phyloP scores from a whole-genome alignment of 169 alveolate species.

The Miamiensis avidus region DNA sequence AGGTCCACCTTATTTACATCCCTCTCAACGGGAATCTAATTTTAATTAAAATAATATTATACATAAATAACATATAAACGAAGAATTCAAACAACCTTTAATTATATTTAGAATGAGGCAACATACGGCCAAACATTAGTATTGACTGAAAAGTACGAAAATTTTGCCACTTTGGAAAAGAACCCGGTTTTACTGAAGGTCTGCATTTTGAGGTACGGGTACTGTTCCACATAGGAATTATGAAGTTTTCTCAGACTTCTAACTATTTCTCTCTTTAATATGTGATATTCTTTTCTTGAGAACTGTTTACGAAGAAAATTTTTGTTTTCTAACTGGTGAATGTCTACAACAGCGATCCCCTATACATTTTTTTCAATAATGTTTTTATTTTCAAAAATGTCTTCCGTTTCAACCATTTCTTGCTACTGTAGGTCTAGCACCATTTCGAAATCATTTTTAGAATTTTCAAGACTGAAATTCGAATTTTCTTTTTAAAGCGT shows the following conservation, averaged over 20 bases:
- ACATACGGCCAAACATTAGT: background rate
- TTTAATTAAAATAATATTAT: too few species aligned
- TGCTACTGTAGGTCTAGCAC: too few species aligned
- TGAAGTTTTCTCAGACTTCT: background rate
- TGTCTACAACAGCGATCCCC: background rate
- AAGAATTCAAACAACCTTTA: background rate
- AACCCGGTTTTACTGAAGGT: background rate
- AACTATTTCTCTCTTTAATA: background rate
- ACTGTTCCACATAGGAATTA: background rate
- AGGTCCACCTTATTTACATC: background rate
- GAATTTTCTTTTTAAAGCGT: too few species aligned
- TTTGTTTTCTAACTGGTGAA: background rate
- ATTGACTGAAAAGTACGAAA: background rate
- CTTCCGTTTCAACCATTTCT: too few species aligned
- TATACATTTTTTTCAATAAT: background rate
- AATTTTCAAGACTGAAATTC: too few species aligned
- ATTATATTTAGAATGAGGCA: background rate
- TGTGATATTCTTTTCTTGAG: too few species aligned
- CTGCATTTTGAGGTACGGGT: background rate
- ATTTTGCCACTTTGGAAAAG: background rate
- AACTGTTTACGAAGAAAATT: too few species aligned
- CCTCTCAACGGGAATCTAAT: background rate
- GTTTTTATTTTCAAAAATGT: too few species aligned
- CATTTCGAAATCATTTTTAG: too few species aligned
- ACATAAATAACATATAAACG: too few species aligned